Evolutionary conservation across 1,284 basidiomycete species (phyloP), one percentile per base, ranked within the genome.

Genomic region (Sporisorium scitamineum): DNA sequence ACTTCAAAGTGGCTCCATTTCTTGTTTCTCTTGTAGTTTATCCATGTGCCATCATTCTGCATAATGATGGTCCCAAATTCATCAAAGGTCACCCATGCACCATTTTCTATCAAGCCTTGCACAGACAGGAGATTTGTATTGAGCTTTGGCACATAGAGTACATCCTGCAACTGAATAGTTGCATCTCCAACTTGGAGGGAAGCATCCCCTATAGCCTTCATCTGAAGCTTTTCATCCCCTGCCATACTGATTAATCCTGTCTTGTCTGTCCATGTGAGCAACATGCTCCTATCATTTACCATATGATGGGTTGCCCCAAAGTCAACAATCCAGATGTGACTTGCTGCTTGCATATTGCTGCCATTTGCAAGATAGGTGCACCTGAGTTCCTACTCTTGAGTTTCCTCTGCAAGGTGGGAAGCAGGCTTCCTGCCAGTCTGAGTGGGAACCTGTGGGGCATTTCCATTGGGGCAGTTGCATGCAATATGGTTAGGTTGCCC

Each of bases 51-150:
- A 31, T 54, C 53, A 54, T 44, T 42, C 22, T 54, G 53, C 26
- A 18, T 42, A 2, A 44, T 54, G 34, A 37, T 8, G 34, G 34
- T 37, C 5, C 34, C 34, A 37, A 37, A 37, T 37, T 37, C 34
- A 37, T 54, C 41, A 44, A 54, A 54, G 20, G 37, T 54, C 53
- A 54, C 53, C 4, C 16, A 26, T 54, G 53, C 41, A 31, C 53
- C 53, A 42, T 54, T 44, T 16, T 42, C 41, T 29, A 31, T 29
- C 39, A 54, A 20, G 10, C 24, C 39, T 42, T 26, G 53, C 1
- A 42, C 41, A 44, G 53, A 54, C 41, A 54, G 32, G 7, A 54
- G 53, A 44, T 54, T 54, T 44, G 37, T 18, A 44, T 44, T 54
- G 14, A 54, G 41, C 6, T 54, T 54, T 27, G 53, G 53, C 26